A percentile compares a stretch with the other conserved stretches of the same genome.
Evolutionary conservation across 2,329 filamentous ascomycete species (phyloP).

Genomic region (Pseudogymnoascus sp.): DNA sequence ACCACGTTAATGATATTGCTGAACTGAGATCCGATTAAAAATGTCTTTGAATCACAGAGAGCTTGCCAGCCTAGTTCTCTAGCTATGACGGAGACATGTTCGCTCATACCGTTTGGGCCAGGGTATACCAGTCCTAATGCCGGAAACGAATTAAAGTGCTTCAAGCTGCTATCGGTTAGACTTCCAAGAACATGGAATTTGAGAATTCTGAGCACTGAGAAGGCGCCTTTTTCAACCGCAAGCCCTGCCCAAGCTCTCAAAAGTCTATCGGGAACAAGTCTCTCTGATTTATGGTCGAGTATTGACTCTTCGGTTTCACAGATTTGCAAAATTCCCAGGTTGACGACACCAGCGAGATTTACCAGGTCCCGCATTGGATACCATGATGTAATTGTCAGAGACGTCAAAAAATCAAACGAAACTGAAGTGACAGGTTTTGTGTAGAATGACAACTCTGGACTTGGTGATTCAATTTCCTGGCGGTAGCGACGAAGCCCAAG

Average conservation of each 20-base stretch:
- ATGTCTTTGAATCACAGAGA: background rate
- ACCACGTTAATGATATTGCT: background rate
- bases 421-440: conserved; percentile 21
- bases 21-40: background rate
- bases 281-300: background rate
- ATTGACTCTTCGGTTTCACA: conserved; percentile 11
- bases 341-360: conserved; percentile 24
- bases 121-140: conserved; percentile 16
- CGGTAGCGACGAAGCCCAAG: conserved; percentile 20
- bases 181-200: conserved; percentile 24
- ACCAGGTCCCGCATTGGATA: conserved; percentile 22
- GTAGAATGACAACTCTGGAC: conserved; percentile 20
- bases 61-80: conserved; percentile 20
- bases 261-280: conserved; percentile 19
- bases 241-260: conserved; percentile 26
- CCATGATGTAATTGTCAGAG: conserved; percentile 23
- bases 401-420: conserved; percentile 25
- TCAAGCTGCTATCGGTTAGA: conserved; percentile 23
- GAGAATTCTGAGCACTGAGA: conserved; percentile 25
- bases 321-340: conserved; percentile 26
- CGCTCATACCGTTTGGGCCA: background rate
- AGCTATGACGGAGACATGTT: conserved; percentile 14
- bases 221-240: conserved; percentile 21
- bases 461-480: conserved; percentile 18
- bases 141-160: conserved; percentile 25